Evolutionary conservation across 2,329 filamentous ascomycete genomes (phyloP).

Genomic region (Fusarium sp.): DNA sequence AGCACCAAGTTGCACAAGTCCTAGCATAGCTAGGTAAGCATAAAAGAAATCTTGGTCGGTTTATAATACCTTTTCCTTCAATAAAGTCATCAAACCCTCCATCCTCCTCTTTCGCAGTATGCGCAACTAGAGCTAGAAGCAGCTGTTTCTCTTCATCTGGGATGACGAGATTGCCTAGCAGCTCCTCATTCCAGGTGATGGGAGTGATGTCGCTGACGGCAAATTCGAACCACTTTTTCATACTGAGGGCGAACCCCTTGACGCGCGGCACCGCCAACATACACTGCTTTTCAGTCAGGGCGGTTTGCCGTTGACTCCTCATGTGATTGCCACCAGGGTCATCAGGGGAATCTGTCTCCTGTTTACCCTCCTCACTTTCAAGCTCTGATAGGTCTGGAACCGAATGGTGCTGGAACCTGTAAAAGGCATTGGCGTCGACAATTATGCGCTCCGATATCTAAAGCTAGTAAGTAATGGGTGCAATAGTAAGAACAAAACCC

Average conservation of each 20-base stretch:
- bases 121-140: not conserved
- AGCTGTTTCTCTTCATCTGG: conserved; percentile 6
- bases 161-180: conserved; percentile 3
- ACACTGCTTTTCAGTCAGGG: conserved; percentile 16
- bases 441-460: not conserved
- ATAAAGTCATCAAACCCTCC: not conserved
- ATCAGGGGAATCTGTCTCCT: not conserved
- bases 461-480: not conserved
- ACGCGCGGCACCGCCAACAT: conserved; percentile 7
- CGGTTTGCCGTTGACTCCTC: not conserved
- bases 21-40: fast-evolving
- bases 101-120: not conserved
- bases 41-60: too few relatives aligned
- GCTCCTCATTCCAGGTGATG: conserved; percentile 6
- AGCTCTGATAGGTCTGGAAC: not conserved
- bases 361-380: not conserved
- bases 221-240: conserved; percentile 28
- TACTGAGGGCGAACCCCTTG: conserved; percentile 5
- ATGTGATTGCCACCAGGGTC: too few relatives aligned
- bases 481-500: too few relatives aligned
- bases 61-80: not conserved
- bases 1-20: not conserved
- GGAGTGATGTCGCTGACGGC: not conserved
- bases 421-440: not conserved
- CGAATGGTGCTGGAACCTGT: not conserved